Evolutionary conservation across 805 yeast genomes (phyloP).

Genomic region (Torulaspora gathmanii): DNA sequence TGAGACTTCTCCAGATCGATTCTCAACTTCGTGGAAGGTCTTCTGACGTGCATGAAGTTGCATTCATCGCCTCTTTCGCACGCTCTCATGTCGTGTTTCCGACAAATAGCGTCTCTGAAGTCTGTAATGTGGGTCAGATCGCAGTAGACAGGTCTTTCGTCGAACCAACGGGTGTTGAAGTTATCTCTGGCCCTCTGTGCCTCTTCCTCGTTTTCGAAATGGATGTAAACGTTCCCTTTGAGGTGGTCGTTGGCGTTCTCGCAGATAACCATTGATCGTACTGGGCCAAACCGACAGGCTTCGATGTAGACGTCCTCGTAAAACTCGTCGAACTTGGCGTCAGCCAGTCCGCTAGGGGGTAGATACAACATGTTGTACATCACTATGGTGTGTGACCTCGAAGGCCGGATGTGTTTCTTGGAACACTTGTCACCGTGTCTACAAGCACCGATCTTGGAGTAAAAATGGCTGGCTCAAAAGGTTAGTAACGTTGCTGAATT

Average conservation of each 20-base stretch:
- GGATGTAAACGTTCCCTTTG: slow-evolving; percentile 79
- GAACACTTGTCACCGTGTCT: slow-evolving; percentile 89
- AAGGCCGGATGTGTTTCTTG: slow-evolving; percentile 64
- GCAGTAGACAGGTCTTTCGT: slow-evolving; percentile 69
- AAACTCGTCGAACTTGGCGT: slow-evolving; percentile 52
- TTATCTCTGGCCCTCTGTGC: slow-evolving; percentile 58
- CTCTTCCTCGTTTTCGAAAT: slow-evolving; percentile 48
- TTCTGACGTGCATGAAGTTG: slow-evolving; percentile 76
- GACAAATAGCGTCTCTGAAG: slow-evolving; percentile 68
- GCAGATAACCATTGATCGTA: slow-evolving; percentile 66
- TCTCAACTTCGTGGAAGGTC: slow-evolving; percentile 46
- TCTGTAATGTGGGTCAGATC: slow-evolving; percentile 72
- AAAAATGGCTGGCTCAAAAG: slow-evolving; percentile 48
- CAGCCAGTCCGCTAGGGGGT: slow-evolving; percentile 55
- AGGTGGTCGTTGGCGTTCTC: slow-evolving; percentile 80
- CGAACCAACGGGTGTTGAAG: slow-evolving; percentile 79
- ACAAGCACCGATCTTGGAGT: slow-evolving; percentile 83
- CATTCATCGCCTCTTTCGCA: slow-evolving; percentile 83
- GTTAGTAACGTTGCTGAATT: slow-evolving; percentile 6
- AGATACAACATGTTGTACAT: slow-evolving; percentile 47
- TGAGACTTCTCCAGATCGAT: slow-evolving; percentile 43
- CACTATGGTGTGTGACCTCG: slow-evolving; percentile 57
- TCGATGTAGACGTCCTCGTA: slow-evolving; percentile 70
- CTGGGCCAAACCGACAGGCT: slow-evolving; percentile 44
- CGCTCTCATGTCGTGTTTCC: slow-evolving; percentile 55